Base-by-base conservation (phyloP, 768 basidiomycete species). In the Rhizopogon vinicolor region DNA sequence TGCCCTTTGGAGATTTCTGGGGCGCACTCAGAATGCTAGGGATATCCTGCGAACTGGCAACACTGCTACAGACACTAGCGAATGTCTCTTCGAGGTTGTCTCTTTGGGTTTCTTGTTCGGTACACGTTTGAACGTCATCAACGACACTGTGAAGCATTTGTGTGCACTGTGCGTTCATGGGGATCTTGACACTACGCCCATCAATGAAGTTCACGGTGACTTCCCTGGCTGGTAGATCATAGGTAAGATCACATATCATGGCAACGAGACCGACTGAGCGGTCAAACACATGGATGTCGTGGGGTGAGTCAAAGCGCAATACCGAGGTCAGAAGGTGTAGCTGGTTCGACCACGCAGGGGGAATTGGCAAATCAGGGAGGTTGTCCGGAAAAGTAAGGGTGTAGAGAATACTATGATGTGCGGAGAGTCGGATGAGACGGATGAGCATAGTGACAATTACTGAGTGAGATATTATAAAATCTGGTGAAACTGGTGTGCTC, bases 191-290 rank as follows among this genome's bases (percentile, higher is more conserved):
- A 14, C 65, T 59, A 3, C 70, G 68, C 8, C 81, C 86, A 62
- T 87, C 87, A 37, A 84, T 69, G 61, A 87, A 88, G 45, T 65
- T 68, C 62, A 83, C 85, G 0, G 69, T 63, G 37, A 88, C 72
- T 43, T 75, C 74, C 39, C 69, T 66, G 25, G 65, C 65, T 9
- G 72, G 68, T 51, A 89, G 61, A 63, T 91, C 83, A 68, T 89
- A 84, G 7, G 74, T 71, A n/a, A 90, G 79, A 62, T 86, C 78
- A 43, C 77, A 73, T 31, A 85, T 67, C 37, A 86, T 72, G 46
- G 74, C 75, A 13, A 81, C 74, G 28, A 87, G 68, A 44, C 82
- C 83, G 5, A 79, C 80, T 19, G 83, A 75, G 60, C 78, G 77
- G 72, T 88, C 87, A 44, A 87, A 72, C 33, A 79, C 76, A 64